A percentile compares a stretch with the other conserved stretches of the same genome.
Conservation (phyloP, 176 grass and related monocot species). For the Oryza coarctata region DNA sequence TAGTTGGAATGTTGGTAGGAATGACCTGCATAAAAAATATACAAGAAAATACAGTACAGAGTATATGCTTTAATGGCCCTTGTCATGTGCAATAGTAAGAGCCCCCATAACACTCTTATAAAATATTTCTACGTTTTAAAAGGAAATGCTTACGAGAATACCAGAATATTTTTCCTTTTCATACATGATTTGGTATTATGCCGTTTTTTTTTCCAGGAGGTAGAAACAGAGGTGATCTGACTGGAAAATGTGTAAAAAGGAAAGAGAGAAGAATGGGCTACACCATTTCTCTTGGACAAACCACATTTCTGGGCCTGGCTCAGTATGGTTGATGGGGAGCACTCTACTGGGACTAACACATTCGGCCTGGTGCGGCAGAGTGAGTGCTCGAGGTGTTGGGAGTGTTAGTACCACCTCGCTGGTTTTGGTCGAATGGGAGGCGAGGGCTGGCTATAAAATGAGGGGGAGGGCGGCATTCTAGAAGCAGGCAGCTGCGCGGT, state of each 20-base stretch:
- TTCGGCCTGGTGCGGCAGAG: background rate
- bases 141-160: too few relatives aligned
- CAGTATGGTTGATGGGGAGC: background rate
- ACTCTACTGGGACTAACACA: background rate
- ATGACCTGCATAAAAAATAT: background rate
- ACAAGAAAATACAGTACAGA: background rate
- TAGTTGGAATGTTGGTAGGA: background rate
- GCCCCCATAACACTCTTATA: background rate
- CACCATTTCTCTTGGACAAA: background rate
- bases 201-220: too few relatives aligned
- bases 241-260: too few relatives aligned
- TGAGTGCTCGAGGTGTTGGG: background rate
- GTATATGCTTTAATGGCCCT: background rate
- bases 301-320: background rate
- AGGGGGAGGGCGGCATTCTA: fast-evolving
- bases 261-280: background rate
- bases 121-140: background rate
- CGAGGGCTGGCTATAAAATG: background rate
- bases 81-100: background rate
- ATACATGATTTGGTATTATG: background rate
- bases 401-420: slow-evolving; percentile 34
- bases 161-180: background rate
- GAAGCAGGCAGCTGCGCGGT: slow-evolving; percentile 46
- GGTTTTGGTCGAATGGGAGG: fast-evolving
- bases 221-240: too few relatives aligned